Base-by-base conservation (phyloP, 495 filamentous ascomycete species). In the Corynascus novoguineensis region DNA sequence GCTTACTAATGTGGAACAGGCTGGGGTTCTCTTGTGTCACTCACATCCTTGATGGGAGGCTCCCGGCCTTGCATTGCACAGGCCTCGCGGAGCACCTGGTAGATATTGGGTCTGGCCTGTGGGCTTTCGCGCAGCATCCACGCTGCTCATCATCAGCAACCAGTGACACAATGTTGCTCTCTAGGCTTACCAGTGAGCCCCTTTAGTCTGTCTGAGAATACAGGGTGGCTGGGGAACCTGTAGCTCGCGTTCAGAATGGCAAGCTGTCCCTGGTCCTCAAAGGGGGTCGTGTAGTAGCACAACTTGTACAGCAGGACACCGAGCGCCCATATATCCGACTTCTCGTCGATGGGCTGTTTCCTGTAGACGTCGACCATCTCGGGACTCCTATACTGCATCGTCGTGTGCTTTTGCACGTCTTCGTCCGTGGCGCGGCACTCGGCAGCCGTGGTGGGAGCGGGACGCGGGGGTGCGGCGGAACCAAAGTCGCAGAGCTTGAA, bases 401-500 rank as follows among this genome's bases (percentile, higher is more conserved):
- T 98, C 0, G 93, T 98, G 68, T 98, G 92, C 62, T 88, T 87
- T 73, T 97, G 95, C 32, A 98, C 87, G 72, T 98, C 93, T 60
- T 98, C 93, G 71, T 97, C 93, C 61, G 97, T 89, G 61, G 95
- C 66, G 50, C 90, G 81, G 57, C 91, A 96, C 70, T 98, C 93
- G 10, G 82, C 84, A 4, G 87, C 85, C 9, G 88, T 90, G 17
- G 83, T 90, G 11, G 93, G 89, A 1, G 93, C 90, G 11, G 90
- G 85, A 54, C 86, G 82, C 29, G 93, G 90, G 38, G 86, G 76
- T 21, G 93, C 91, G 11, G 92, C 81, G 19, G 92, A 97, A 29
- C 93, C 93, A 81, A 98, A 98, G 75, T 98, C 93, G 74, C 93
- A 98, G 22, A 98, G 80, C 75, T 97, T 97, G 74, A 96, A 98